Conservation (phyloP, 768 basidiomycete species). For the Tubosaeta brunneosetosa region DNA sequence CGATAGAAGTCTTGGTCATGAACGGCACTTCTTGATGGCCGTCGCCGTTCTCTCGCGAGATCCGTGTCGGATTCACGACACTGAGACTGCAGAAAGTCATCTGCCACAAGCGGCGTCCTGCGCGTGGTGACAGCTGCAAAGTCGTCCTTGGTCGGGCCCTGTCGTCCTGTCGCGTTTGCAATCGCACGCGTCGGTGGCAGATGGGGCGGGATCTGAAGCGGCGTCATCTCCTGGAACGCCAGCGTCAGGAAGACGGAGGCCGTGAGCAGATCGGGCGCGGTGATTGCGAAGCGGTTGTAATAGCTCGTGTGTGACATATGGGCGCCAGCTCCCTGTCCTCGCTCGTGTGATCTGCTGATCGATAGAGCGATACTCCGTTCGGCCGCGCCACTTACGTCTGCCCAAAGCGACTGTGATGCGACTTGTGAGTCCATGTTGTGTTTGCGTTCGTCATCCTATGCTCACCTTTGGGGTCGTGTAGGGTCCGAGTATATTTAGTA, state of each 20-base stretch:
- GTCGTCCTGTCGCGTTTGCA: conserved; percentile 40
- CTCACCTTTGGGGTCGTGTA: conserved; percentile 32
- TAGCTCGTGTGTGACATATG: conserved; percentile 16
- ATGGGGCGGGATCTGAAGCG: conserved; percentile 44
- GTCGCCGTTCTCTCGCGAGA: conserved; percentile 28
- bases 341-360: conserved; percentile 20
- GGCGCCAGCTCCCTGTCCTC: conserved; percentile 11
- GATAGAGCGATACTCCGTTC: conserved; percentile 15
- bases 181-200: conserved; percentile 46
- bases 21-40: conserved; percentile 30
- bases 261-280: conserved; percentile 36
- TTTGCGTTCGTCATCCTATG: conserved; percentile 10
- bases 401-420: conserved; percentile 20
- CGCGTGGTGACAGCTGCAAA: conserved; percentile 39
- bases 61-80: conserved; percentile 29
- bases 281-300: conserved; percentile 17
- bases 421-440: conserved; percentile 8
- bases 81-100: conserved; percentile 29
- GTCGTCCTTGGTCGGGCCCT: conserved; percentile 54
- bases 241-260: conserved; percentile 52
- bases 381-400: conserved; percentile 25
- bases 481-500: conserved; percentile 41
- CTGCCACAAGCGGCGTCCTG: conserved; percentile 49
- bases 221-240: conserved; percentile 44
- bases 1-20: conserved; percentile 40